Evolutionary conservation across 1,284 basidiomycete genomes (phyloP).

Genomic region (Trichosporon sp.): DNA sequence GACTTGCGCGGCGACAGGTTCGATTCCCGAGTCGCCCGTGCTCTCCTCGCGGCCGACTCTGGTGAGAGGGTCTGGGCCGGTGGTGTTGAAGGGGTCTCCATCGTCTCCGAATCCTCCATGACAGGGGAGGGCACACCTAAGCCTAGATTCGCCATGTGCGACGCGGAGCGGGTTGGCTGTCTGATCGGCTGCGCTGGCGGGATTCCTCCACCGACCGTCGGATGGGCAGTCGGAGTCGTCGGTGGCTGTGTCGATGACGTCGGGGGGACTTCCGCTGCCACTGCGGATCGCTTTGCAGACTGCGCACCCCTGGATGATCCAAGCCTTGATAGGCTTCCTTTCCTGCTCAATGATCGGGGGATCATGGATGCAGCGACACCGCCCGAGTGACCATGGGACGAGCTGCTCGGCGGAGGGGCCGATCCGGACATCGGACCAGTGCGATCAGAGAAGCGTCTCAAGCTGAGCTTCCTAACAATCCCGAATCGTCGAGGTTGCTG

Average conservation of each 20-base stretch:
- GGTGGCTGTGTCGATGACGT: neutral
- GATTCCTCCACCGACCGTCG: neutral
- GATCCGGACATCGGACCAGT: neutral
- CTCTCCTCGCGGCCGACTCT: neutral
- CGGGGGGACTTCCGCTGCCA: neutral
- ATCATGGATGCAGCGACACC: neutral
- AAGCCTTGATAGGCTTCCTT: neutral
- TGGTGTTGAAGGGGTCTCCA: neutral
- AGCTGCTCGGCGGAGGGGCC: neutral
- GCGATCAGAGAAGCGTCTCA: neutral
- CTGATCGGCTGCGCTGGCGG: neutral
- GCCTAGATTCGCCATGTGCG: neutral
- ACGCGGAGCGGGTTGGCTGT: neutral
- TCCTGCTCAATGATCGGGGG: neutral
- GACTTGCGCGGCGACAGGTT: conserved; percentile 1
- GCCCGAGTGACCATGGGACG: neutral
- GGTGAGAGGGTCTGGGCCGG: neutral
- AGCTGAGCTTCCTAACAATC: neutral
- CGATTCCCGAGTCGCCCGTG: neutral
- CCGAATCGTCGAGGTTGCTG: neutral
- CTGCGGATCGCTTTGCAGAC: neutral
- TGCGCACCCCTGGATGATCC: neutral
- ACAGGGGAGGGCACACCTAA: neutral
- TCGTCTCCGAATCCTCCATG: neutral
- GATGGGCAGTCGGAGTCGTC: neutral